phyloP scores from a whole-genome alignment of 352 stramenopile genomes.

The Phytopythium boreale region DNA sequence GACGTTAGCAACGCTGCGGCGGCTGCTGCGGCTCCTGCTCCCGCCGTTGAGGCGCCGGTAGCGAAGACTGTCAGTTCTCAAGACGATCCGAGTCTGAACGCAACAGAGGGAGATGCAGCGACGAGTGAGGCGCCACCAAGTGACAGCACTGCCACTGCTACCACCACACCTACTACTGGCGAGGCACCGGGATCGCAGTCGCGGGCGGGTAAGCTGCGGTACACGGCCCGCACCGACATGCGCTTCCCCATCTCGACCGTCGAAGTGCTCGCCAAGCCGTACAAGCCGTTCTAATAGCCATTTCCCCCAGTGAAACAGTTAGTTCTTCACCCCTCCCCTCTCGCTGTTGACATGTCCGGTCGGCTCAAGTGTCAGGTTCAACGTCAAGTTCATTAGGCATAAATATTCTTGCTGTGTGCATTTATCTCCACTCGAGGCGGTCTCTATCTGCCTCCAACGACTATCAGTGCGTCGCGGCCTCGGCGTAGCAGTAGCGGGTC shows the following conservation, averaged over 20 bases:
- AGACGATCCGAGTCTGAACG: not conserved
- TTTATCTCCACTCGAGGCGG: too few species aligned
- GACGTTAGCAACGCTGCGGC: not conserved
- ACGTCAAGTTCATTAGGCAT: too few species aligned
- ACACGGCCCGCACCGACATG: slow-evolving; percentile 51
- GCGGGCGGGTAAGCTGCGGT: slow-evolving; percentile 28
- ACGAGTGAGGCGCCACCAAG: not conserved
- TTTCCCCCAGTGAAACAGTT: too few species aligned
- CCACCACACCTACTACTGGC: not conserved
- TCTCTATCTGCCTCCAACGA: too few species aligned
- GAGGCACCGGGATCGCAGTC: slow-evolving; percentile 1
- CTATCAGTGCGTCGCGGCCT: too few species aligned
- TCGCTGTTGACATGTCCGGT: too few species aligned
- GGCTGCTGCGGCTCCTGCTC: not conserved
- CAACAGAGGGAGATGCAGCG: not conserved
- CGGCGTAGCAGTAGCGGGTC: too few species aligned
- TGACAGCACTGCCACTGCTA: not conserved
- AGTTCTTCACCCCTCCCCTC: too few species aligned
- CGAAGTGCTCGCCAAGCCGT: slow-evolving; percentile 53
- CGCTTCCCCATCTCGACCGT: slow-evolving; percentile 81
- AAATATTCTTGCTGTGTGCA: too few species aligned
- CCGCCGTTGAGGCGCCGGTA: too few species aligned
- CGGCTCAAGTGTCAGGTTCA: too few species aligned
- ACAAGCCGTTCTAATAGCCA: slow-evolving; percentile 2
- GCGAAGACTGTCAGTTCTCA: not conserved